These are phyloP conservation scores for Sporothrix dimorphospora DNA, from an alignment of 2,329 filamentous ascomycete genomes.

Conservation along the genomic window DNA sequence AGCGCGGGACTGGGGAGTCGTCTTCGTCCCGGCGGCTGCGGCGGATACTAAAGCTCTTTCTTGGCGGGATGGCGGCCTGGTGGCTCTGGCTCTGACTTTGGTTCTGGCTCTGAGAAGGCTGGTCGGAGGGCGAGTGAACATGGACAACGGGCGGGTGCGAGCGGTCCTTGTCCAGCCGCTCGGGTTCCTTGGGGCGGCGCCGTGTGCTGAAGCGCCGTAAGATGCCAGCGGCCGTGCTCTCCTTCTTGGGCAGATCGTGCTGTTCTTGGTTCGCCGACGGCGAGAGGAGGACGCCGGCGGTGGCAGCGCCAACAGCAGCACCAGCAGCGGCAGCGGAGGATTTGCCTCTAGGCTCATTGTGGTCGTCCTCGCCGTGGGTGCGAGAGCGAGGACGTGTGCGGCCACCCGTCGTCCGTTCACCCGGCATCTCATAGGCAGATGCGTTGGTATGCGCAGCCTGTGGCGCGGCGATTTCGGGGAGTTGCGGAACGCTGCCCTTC, in stretches of 20 bases:
- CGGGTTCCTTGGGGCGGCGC: slow-evolving; percentile 66
- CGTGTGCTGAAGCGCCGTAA: slow-evolving; percentile 90
- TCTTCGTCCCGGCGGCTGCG: slow-evolving; percentile 59
- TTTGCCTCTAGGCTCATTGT: slow-evolving; percentile 68
- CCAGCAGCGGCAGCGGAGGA: slow-evolving; percentile 50
- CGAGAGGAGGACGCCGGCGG: slow-evolving; percentile 41
- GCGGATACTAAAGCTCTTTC: slow-evolving; percentile 88
- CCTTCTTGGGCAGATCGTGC: slow-evolving; percentile 73
- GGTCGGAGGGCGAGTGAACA: slow-evolving; percentile 75
- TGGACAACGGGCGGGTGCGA: slow-evolving; percentile 74
- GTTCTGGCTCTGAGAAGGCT: not conserved
- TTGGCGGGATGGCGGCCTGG: slow-evolving; percentile 58
- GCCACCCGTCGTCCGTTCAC: slow-evolving; percentile 83
- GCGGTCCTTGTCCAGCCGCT: slow-evolving; percentile 63
- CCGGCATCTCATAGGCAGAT: slow-evolving; percentile 81
- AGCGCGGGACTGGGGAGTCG: slow-evolving; percentile 50
- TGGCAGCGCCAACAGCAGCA: slow-evolving; percentile 13
- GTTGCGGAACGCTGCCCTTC: slow-evolving; percentile 46
- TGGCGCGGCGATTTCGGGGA: slow-evolving; percentile 79
- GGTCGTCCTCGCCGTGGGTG: slow-evolving; percentile 93
- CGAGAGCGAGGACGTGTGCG: slow-evolving; percentile 82
- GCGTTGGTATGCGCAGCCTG: slow-evolving; percentile 89
- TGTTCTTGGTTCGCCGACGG: slow-evolving; percentile 56
- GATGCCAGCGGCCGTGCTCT: slow-evolving; percentile 82
- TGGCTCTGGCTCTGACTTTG: not conserved